Percentiles rank a stretch among this genome's conserved stretches.
Conservation (phyloP, 371 early-diverging fungal genomes). For the Parasitella parasitica region DNA sequence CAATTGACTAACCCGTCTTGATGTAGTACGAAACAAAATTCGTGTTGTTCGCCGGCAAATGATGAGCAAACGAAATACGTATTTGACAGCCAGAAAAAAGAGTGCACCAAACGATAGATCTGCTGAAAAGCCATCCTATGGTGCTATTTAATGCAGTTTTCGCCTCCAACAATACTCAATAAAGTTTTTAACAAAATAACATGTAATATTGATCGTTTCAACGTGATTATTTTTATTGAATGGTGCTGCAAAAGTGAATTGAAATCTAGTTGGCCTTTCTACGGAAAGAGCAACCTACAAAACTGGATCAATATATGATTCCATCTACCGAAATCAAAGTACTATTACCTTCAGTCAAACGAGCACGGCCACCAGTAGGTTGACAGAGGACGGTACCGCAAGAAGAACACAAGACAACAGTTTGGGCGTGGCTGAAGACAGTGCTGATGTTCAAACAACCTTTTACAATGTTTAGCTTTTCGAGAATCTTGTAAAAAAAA, state of each 20-base stretch:
- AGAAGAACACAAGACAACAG: slow-evolving; percentile 94
- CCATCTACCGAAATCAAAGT: not conserved
- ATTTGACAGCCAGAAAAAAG: slow-evolving; percentile 2
- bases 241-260: not conserved
- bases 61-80: slow-evolving; percentile 15
- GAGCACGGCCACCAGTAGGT: slow-evolving; percentile 99
- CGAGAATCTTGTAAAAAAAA: not conserved
- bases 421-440: slow-evolving; percentile 99
- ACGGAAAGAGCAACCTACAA: slow-evolving; percentile 47
- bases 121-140: slow-evolving; percentile 3
- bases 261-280: slow-evolving; percentile 44
- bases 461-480: slow-evolving; percentile 1
- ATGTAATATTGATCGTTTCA: not conserved
- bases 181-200: not conserved
- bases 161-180: not conserved
- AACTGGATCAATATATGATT: slow-evolving; percentile 23
- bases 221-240: not conserved
- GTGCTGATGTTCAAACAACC: slow-evolving; percentile 97
- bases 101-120: not conserved
- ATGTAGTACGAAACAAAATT: slow-evolving; percentile 39
- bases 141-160: not conserved
- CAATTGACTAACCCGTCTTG: not conserved
- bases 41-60: slow-evolving; percentile 44
- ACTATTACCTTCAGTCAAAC: slow-evolving; percentile 80
- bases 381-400: slow-evolving; percentile 97